Percentiles rank a stretch among this genome's conserved stretches.
Conservation (phyloP, 2,329 filamentous ascomycete genomes). For the Fusarium tuaranense region DNA sequence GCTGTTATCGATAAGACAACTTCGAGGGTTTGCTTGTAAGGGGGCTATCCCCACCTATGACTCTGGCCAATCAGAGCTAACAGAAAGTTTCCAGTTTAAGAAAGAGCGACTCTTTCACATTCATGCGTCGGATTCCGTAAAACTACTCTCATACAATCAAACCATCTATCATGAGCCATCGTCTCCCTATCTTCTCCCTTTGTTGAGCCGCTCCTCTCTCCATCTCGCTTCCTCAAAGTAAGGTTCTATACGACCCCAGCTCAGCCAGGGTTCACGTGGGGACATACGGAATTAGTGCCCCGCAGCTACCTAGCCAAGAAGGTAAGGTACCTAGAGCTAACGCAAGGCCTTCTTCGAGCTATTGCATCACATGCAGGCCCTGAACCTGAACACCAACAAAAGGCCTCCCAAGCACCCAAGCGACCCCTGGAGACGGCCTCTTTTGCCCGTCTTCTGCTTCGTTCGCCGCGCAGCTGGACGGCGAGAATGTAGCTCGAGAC, state of each 20-base stretch:
- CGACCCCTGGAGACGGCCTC: slow-evolving; percentile 23
- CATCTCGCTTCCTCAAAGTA: background rate
- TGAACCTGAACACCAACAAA: slow-evolving; percentile 30
- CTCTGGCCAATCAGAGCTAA: background rate
- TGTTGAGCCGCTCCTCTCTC: background rate
- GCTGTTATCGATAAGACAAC: slow-evolving; percentile 41
- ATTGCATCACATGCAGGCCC: slow-evolving; percentile 47
- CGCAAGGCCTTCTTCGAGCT: slow-evolving; percentile 33
- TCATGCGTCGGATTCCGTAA: background rate
- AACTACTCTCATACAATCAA: background rate
- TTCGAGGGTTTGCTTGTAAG: slow-evolving; percentile 34
- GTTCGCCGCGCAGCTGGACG: slow-evolving; percentile 21
- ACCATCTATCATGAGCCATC: background rate
- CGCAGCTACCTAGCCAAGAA: slow-evolving; percentile 41
- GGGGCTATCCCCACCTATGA: slow-evolving; percentile 17
- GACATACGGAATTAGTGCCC: slow-evolving; percentile 43
- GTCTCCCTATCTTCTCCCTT: background rate
- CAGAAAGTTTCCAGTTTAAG: background rate
- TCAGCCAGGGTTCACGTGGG: slow-evolving; percentile 35
- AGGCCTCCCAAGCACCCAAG: slow-evolving; percentile 24
- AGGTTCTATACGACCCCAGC: slow-evolving; percentile 26
- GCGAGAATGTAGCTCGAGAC: slow-evolving; percentile 43
- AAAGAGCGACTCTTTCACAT: background rate
- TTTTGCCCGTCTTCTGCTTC: slow-evolving; percentile 22
- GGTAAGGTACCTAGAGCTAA: slow-evolving; percentile 35